A percentile compares a stretch with the other conserved stretches of the same genome.
phyloP scores from a whole-genome alignment of 2,329 filamentous ascomycete species.

The Neonectria punicea region DNA sequence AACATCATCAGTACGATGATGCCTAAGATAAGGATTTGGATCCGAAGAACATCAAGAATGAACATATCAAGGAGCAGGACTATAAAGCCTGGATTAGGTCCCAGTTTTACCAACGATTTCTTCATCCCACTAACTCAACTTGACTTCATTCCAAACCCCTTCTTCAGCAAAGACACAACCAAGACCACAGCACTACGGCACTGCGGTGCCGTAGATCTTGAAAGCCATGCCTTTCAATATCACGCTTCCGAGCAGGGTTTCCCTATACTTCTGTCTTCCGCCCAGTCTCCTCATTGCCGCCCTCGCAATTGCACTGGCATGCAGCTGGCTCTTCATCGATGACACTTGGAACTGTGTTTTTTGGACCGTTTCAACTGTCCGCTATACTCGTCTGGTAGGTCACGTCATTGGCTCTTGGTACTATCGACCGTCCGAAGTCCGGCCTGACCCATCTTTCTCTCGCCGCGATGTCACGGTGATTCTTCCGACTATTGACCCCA shows the following conservation, averaged over 20 bases:
- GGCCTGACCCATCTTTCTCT: slow-evolving; percentile 44
- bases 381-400: slow-evolving; percentile 59
- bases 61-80: not conserved
- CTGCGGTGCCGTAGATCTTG: not conserved
- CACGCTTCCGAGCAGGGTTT: not conserved
- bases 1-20: not conserved
- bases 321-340: slow-evolving; percentile 26
- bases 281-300: slow-evolving; percentile 9
- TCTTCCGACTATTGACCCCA: slow-evolving; percentile 61
- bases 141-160: not conserved
- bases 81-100: not conserved
- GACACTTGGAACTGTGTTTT: slow-evolving; percentile 34
- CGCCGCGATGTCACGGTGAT: slow-evolving; percentile 60
- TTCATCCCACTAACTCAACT: not conserved
- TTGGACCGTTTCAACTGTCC: slow-evolving; percentile 46
- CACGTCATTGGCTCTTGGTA: slow-evolving; percentile 53
- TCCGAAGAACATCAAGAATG: not conserved
- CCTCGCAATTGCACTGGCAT: not conserved
- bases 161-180: not conserved
- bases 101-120: not conserved
- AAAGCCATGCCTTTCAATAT: not conserved
- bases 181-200: not conserved
- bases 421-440: slow-evolving; percentile 50
- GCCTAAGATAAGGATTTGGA: not conserved
- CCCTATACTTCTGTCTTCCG: slow-evolving; percentile 15